Evolutionary conservation across 805 yeast species (phyloP), one percentile per base, ranked within the genome.

Genomic region (Sugiyamaella marilandica): DNA sequence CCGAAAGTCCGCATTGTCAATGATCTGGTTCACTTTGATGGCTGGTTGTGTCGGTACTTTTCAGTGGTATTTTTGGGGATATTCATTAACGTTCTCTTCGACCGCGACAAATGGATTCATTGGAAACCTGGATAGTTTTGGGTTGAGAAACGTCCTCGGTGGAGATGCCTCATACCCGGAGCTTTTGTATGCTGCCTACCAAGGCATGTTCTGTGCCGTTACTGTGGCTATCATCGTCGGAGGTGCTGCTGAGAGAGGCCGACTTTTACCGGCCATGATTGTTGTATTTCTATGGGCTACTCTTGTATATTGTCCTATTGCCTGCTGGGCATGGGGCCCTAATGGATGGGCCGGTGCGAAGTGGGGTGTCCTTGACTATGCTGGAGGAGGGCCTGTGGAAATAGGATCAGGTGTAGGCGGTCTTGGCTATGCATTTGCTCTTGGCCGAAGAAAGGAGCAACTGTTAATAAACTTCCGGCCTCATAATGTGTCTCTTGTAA

Each of bases 21-120:
- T 88, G 79, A 82, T 90, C 31, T 88, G 95, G 86, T 81, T 84
- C 8, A 82, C 81, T n/a, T 66, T 88, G 39, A 79, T 84, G 78
- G 79, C 89, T 5, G 82, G 87, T 5, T 76, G 85, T 58, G 81
- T 89, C 7, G 89, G 86, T 1, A 76, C 81, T 50, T 81, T 90
- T 65, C 96, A 90, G 66, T 92, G 98, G 98, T 92, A 90, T 69
- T 89, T 92, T 66, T 94, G 98, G 97, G 97, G 97, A n/a, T 91
- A 88, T 67, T 88, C 97, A 0, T 71, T 92, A 41, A 95, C 98
- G 2, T 90, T 94, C 63, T 82, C 92, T 0, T 62, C 76, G n/a
- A 79, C 86, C 0, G 89, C 96, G 1, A 73, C 84, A 33, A 90
- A 91, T 69, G 82, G 84, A 43, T 94, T 84, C 67, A 92, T 92